Conservation (phyloP, 2,329 filamentous ascomycete genomes). For the Huntiella decipiens region DNA sequence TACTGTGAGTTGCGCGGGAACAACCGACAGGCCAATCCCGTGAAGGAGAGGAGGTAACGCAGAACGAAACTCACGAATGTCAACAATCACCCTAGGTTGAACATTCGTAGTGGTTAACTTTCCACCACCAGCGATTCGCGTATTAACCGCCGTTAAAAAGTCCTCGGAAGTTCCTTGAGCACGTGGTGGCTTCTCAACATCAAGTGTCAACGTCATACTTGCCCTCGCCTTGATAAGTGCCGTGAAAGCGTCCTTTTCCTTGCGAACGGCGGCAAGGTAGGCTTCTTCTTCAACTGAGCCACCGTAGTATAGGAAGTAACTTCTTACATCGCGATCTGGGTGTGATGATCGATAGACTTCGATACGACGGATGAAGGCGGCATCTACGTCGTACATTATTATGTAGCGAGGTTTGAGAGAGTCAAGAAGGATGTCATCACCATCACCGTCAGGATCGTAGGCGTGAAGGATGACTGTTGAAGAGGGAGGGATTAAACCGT, state of each 20-base stretch:
- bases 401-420: constrained; percentile 87
- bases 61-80: constrained; percentile 90
- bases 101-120: constrained; percentile 54
- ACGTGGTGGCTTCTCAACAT: constrained; percentile 43
- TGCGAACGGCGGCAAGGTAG: constrained; percentile 73
- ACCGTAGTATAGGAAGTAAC: constrained; percentile 94
- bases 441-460: constrained; percentile 60
- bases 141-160: constrained; percentile 90
- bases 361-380: constrained; percentile 80
- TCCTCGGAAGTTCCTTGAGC: constrained; percentile 50
- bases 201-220: constrained; percentile 64
- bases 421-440: constrained; percentile 91
- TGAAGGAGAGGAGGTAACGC: constrained; percentile 81
- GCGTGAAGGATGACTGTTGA: constrained; percentile 79
- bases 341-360: constrained; percentile 95
- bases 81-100: constrained; percentile 79
- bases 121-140: constrained; percentile 84
- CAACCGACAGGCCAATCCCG: constrained; percentile 68
- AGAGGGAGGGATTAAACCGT: constrained; percentile 77
- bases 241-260: constrained; percentile 92
- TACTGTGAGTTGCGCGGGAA: constrained; percentile 90
- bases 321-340: constrained; percentile 67
- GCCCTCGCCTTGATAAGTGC: constrained; percentile 87
- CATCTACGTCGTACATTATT: constrained; percentile 95
- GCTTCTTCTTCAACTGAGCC: constrained; percentile 90